A percentile compares a stretch with the other conserved stretches of the same genome.
These are phyloP conservation scores for Trypanosoma avium DNA, from an alignment of 208 protist genomes.

Conservation along the genomic window DNA sequence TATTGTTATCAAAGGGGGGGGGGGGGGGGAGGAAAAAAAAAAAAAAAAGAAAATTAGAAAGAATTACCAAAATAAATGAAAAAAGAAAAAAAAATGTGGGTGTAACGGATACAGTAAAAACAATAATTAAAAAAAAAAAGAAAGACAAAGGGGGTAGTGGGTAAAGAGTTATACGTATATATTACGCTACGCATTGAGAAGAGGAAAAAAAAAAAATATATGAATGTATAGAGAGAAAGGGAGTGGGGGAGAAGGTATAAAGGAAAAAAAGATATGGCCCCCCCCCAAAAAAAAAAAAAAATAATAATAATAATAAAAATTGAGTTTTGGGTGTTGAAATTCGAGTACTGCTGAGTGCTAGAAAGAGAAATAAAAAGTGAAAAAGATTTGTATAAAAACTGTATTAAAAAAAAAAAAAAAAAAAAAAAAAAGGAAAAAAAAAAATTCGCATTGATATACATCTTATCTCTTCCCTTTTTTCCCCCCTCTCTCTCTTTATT, in stretches of 20 bases:
- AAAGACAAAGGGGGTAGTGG: too few relatives aligned
- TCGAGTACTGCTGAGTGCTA: too few relatives aligned
- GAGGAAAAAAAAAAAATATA: not conserved
- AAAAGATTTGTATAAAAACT: too few relatives aligned
- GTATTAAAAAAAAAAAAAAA: too few relatives aligned
- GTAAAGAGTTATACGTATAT: too few relatives aligned
- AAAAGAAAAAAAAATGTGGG: not conserved
- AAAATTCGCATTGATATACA: too few relatives aligned
- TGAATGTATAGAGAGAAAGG: not conserved
- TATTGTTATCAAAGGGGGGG: not conserved
- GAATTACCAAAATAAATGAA: conserved; percentile 11
- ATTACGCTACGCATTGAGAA: not conserved
- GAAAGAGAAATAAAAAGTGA: not conserved
- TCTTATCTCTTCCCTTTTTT: too few relatives aligned
- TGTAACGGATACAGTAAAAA: not conserved
- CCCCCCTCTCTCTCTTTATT: too few relatives aligned
- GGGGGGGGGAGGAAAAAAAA: not conserved
- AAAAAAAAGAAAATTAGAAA: not conserved
- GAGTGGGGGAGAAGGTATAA: not conserved
- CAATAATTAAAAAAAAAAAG: too few relatives aligned
- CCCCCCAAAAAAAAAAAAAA: not conserved
- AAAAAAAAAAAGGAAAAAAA: too few relatives aligned
- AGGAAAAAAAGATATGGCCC: not conserved
- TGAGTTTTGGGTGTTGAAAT: too few relatives aligned
- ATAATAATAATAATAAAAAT: not conserved